These are phyloP conservation scores for Tarenaya hassleriana DNA, from an alignment of 345 rosid species.

Conservation along the genomic window DNA sequence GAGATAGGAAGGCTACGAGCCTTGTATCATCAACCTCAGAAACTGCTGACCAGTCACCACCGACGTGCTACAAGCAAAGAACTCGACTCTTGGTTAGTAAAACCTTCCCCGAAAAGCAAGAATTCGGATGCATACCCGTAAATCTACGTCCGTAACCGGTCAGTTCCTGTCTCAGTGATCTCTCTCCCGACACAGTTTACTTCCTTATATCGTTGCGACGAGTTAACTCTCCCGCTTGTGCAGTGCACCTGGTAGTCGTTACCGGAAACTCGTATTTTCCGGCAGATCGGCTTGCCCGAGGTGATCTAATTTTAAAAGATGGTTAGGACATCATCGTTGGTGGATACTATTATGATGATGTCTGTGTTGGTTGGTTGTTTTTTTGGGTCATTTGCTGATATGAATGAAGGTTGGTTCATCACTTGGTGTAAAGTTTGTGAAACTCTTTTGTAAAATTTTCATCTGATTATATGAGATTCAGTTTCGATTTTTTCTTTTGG, in stretches of 20 bases:
- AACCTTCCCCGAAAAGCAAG: conserved; percentile 67
- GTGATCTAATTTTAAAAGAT: conserved; percentile 43
- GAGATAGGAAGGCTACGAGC: conserved; percentile 77
- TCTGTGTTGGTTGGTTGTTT: too few species aligned
- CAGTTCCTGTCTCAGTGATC: conserved; percentile 49
- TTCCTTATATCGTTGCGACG: conserved; percentile 22
- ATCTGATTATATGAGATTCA: too few species aligned
- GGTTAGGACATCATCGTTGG: too few species aligned
- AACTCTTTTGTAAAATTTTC: too few species aligned
- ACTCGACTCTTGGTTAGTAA: conserved; percentile 79
- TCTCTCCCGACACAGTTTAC: conserved; percentile 8
- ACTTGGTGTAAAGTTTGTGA: too few species aligned
- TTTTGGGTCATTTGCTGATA: too few species aligned
- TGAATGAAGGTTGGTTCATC: too few species aligned
- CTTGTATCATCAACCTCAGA: conserved; percentile 55
- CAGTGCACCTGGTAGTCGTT: conserved; percentile 66
- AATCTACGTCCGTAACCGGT: conserved; percentile 58
- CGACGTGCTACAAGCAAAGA: conserved; percentile 67
- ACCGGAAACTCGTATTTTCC: conserved; percentile 29
- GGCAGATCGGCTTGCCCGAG: conserved; percentile 68
- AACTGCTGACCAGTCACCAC: conserved; percentile 60
- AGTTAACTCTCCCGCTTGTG: conserved; percentile 30
- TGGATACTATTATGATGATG: too few species aligned
- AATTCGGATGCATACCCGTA: conserved; percentile 57
- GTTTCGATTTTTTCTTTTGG: too few species aligned